These are phyloP conservation scores for Baudoinia panamericana DNA, from an alignment of 495 filamentous ascomycete species.

Conservation along the genomic window DNA sequence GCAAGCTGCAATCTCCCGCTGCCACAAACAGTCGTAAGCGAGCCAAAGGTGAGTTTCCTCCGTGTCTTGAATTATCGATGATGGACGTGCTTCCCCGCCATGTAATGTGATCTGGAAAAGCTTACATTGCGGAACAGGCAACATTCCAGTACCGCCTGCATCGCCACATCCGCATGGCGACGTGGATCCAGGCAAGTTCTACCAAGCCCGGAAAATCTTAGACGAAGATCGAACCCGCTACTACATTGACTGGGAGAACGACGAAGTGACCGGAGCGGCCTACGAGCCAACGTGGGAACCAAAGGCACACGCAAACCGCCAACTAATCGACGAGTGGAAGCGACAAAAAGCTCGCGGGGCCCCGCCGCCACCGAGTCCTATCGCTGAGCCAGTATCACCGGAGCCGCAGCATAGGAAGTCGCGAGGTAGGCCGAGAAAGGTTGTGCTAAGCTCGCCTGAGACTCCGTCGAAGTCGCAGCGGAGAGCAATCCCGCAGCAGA, in stretches of 20 bases:
- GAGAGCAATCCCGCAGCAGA: not conserved
- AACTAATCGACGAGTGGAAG: constrained; percentile 17
- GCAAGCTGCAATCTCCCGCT: constrained; percentile 7
- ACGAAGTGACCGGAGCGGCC: constrained; percentile 15
- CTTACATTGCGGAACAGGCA: not conserved
- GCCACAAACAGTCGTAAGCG: constrained; percentile 3
- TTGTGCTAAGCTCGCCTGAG: constrained; percentile 19
- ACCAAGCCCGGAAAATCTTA: constrained; percentile 14
- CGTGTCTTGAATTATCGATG: too few relatives aligned
- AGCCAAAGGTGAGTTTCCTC: constrained; percentile 5
- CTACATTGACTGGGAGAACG: constrained; percentile 22
- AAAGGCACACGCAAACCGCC: constrained; percentile 15
- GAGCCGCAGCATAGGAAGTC: too few relatives aligned
- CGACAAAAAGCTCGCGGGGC: constrained; percentile 1
- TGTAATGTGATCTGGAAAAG: too few relatives aligned
- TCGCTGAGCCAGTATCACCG: not conserved
- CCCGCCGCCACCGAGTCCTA: not conserved
- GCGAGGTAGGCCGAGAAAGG: constrained; percentile 2
- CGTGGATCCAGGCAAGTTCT: constrained; percentile 6
- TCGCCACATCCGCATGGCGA: constrained; percentile 15
- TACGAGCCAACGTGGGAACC: constrained; percentile 23
- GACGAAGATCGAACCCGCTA: constrained; percentile 15
- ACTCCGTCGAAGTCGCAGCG: not conserved
- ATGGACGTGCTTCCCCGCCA: too few relatives aligned
- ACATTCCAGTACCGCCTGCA: not conserved